Base-by-base conservation (phyloP, 805 yeast species). In the Yamadazyma nakazawae region DNA sequence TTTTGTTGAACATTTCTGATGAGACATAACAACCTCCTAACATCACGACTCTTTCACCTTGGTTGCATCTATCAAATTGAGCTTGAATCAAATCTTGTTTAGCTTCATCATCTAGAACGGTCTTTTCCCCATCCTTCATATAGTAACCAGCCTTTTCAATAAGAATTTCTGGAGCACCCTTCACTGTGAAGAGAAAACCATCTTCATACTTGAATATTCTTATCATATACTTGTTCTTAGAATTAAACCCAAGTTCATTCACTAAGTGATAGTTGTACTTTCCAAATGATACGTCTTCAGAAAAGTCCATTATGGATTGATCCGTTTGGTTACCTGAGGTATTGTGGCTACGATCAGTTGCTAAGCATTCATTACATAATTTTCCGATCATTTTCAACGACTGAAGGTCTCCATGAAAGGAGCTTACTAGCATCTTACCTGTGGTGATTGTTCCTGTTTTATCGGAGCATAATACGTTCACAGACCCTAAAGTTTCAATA, bases 401-500 rank as follows among this genome's bases (percentile, higher is more conserved):
- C 13, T 47, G 42, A 18, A 40, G 42, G 24, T 52, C 53, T 9
- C 46, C 48, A 35, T 19, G 31, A 17, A 25, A 34, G 17, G 39
- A 56, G 1, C 71, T 68, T 1, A 72, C 76, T 25, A 61, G 49
- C 78, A 78, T 76, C 47, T 68, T 67, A 56, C 78, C 78, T 52
- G 76, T 67, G 24, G 84, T 79, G 40, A 79, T 61, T 5, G 76
- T 71, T 13, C 76, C 76, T 6, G 76, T 71, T 48, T 71, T 71
- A 48, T 70, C 76, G 25, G 68, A 65, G 50, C 75, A 71, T 32
- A 70, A 53, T 43, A 59, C 80, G 55, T 76, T 75, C 18, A 79
- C 77, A 13, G 79, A 70, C 13, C 84, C 85, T 52, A 80, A 64
- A 14, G 84, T 80, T 57, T 80, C 85, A 24, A 78, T 78, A 21